Conservation (phyloP, 1,139 yeast genomes). For the Zygoascus sp. region DNA sequence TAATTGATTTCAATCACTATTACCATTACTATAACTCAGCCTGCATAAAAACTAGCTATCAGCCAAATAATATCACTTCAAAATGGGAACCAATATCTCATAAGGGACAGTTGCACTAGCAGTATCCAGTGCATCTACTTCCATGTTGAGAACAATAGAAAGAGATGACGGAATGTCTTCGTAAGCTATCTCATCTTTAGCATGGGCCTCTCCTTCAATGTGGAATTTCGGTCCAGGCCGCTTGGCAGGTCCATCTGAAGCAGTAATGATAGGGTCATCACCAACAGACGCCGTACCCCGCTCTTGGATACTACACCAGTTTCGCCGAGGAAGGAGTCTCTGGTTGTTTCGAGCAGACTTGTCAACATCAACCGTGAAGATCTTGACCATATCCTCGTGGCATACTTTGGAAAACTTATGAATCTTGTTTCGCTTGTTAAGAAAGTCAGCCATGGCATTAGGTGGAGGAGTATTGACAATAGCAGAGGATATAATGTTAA, state of each 20-base stretch:
- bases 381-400: conserved; percentile 74
- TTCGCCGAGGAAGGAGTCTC: conserved; percentile 70
- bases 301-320: conserved; percentile 49
- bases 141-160: conserved; percentile 69
- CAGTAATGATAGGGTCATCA: conserved; percentile 18
- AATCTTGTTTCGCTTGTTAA: conserved; percentile 59
- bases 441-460: conserved; percentile 67
- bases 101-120: conserved; percentile 60
- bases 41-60: too few relatives aligned
- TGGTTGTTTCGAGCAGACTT: conserved; percentile 44
- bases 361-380: conserved; percentile 61
- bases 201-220: conserved; percentile 7
- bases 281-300: conserved; percentile 26
- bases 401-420: conserved; percentile 51
- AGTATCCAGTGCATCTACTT: conserved; percentile 49
- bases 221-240: conserved; percentile 14
- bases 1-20: background rate
- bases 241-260: conserved; percentile 25
- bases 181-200: conserved; percentile 43
- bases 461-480: conserved; percentile 94
- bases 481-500: conserved; percentile 84
- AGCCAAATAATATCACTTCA: conserved; percentile 9
- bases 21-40: background rate
- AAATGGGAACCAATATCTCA: conserved; percentile 65
- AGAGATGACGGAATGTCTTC: conserved; percentile 50